phyloP scores from a whole-genome alignment of 1,139 yeast genomes.

The Kodamaea fungicola region DNA sequence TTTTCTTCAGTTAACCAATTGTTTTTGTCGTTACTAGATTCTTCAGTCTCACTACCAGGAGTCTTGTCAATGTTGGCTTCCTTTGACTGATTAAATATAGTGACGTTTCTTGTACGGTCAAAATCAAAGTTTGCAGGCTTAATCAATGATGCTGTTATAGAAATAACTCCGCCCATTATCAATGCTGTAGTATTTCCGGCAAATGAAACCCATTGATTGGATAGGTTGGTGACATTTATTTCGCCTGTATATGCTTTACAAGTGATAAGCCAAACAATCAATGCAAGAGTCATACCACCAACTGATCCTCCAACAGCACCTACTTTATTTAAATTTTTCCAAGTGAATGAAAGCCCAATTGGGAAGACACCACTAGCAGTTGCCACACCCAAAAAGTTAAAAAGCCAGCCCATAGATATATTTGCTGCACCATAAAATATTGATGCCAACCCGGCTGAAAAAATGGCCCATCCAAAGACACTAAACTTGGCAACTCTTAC shows the following conservation, averaged over 20 bases:
- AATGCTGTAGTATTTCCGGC: conserved; percentile 20
- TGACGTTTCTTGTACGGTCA: conserved; percentile 27
- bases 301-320: conserved; percentile 31
- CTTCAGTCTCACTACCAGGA: not conserved
- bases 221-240: conserved; percentile 17
- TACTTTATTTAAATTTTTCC: conserved; percentile 31
- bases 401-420: conserved; percentile 30
- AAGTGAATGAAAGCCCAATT: conserved; percentile 36
- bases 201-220: conserved; percentile 21
- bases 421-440: conserved; percentile 34
- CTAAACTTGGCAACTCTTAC: conserved; percentile 36
- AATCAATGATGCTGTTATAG: conserved; percentile 24
- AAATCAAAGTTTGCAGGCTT: conserved; percentile 38
- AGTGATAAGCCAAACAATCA: conserved; percentile 19
- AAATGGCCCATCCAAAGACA: conserved; percentile 27
- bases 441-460: conserved; percentile 37
- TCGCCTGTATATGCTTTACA: conserved; percentile 24
- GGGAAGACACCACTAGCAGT: conserved; percentile 43
- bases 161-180: conserved; percentile 27
- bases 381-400: conserved; percentile 41
- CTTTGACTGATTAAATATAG: conserved; percentile 19
- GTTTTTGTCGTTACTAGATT: not conserved
- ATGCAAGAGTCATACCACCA: conserved; percentile 23
- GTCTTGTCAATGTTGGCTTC: not conserved
- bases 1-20: not conserved